These are phyloP conservation scores for Nidula niveotomentosa DNA, from an alignment of 1,284 basidiomycete genomes.

Conservation along the genomic window DNA sequence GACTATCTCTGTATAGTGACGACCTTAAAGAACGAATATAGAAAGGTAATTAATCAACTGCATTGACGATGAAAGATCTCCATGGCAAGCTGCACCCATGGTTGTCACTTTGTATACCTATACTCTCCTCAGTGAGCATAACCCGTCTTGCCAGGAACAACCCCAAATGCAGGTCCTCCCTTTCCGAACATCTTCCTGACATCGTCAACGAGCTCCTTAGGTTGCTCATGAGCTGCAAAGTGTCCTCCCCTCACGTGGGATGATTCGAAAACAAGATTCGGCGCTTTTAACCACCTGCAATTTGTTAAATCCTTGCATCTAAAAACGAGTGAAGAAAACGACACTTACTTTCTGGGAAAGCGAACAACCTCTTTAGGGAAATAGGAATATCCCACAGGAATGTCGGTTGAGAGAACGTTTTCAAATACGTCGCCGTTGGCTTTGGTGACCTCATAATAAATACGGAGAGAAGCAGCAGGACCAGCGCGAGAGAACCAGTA, in stretches of 20 bases:
- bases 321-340: conserved; percentile 7
- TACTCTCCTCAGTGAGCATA: background rate
- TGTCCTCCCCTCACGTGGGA: conserved; percentile 38
- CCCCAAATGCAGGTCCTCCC: conserved; percentile 32
- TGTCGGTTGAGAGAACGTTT: conserved; percentile 16
- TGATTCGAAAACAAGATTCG: conserved; percentile 22
- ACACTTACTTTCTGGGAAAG: conserved; percentile 36
- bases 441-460: conserved; percentile 45
- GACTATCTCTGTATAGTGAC: no score
- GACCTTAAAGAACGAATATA: no score
- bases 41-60: no score
- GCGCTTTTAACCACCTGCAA: conserved; percentile 17
- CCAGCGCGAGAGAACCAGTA: conserved; percentile 59
- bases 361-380: conserved; percentile 45
- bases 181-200: conserved; percentile 41
- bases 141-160: conserved; percentile 17
- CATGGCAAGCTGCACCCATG: no score
- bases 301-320: background rate
- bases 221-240: conserved; percentile 37
- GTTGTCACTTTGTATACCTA: no score
- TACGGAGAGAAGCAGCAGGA: conserved; percentile 50
- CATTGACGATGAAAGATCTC: no score
- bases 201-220: conserved; percentile 32
- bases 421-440: conserved; percentile 1
- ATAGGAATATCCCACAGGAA: conserved; percentile 46